Evolutionary conservation across 129 eudicot genomes (phyloP).

Genomic region (Lactuca sativa): DNA sequence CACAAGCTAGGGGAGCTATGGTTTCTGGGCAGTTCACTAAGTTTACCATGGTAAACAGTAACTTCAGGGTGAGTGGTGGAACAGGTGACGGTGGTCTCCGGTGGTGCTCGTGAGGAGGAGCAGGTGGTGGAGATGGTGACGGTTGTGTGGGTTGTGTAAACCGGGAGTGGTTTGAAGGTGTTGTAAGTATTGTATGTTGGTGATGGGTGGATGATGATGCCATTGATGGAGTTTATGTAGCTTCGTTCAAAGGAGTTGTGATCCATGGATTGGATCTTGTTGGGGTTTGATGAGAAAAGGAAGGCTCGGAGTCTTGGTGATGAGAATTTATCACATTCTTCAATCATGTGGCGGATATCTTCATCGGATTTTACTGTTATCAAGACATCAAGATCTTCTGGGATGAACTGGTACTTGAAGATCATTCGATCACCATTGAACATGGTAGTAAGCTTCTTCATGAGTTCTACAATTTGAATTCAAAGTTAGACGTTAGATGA

Average conservation of each 20-base stretch:
- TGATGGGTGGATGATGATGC: slow-evolving; percentile 40
- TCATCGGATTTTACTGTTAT: slow-evolving; percentile 78
- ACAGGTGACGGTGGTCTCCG: slow-evolving; percentile 19
- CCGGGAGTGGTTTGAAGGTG: slow-evolving; percentile 16
- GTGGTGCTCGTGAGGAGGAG: slow-evolving; percentile 63
- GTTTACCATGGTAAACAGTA: slow-evolving; percentile 22
- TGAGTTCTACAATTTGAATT: slow-evolving; percentile 46
- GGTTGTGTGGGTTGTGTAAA: slow-evolving; percentile 27
- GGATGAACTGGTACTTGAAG: slow-evolving; percentile 66
- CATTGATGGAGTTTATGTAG: slow-evolving; percentile 68
- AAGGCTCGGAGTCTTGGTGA: slow-evolving; percentile 62
- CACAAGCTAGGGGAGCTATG: slow-evolving; percentile 66
- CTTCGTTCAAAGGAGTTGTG: slow-evolving; percentile 56
- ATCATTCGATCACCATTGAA: slow-evolving; percentile 57
- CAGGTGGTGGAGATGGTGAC: slow-evolving; percentile 43
- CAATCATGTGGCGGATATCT: slow-evolving; percentile 73
- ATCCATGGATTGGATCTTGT: slow-evolving; percentile 29
- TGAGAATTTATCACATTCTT: slow-evolving; percentile 58
- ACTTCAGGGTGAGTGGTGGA: slow-evolving; percentile 21
- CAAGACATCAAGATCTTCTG: slow-evolving; percentile 73
- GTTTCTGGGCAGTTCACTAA: slow-evolving; percentile 38
- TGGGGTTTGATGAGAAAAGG: slow-evolving; percentile 60
- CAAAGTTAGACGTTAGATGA: background rate
- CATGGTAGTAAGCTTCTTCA: slow-evolving; percentile 60
- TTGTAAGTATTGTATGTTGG: background rate